Evolutionary conservation across 805 yeast species (phyloP), one percentile per base, ranked within the genome.

Genomic region (Ogataea zsoltii): DNA sequence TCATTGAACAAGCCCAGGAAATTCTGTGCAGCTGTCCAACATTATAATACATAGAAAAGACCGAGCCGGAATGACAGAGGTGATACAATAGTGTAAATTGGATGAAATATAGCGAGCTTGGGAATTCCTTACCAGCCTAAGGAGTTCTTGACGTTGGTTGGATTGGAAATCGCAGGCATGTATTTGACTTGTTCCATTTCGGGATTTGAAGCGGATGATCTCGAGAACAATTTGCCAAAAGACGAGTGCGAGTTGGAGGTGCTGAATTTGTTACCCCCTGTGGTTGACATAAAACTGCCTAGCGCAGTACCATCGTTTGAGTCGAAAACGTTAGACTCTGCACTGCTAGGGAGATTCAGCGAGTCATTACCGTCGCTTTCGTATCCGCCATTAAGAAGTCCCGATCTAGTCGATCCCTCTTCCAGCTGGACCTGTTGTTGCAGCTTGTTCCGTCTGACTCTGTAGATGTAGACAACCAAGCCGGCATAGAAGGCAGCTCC

Each of bases 401-500:
- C 57, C 42, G 31, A 51, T 23, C 48, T 43, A 18, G 36, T 42
- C 2, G 51, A 19, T 3, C 48, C 49, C 16, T 38, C 37, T n/a
- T 47, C 50, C 21, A 45, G 32, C 23, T 26, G 38, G 12, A 46
- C 31, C 25, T 54, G 54, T 28, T 46, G 45, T 34, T 41, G 39
- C 11, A 48, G 36, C 42, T 45, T 50, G 30, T 49, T 56, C 38
- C 66, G 67, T 52, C 71, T 73, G 51, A 66, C 61, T 54, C 74
- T 75, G 65, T 71, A 79, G 53, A 79, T 69, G 32, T 82, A 58
- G 44, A 81, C 69, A 72, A 89, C 75, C 16, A 79, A 67, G 0
- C 79, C 71, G 58, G 87, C 77, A 62, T 87, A 86, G 9, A 79
- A 68, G 7, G 77, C 69, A 37, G 88, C 83, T 44, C 97, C 97